Percentiles rank a stretch among this genome's conserved stretches.
Evolutionary conservation across 495 filamentous ascomycete genomes (phyloP).

Genomic region (Hypoxylon trugodes): DNA sequence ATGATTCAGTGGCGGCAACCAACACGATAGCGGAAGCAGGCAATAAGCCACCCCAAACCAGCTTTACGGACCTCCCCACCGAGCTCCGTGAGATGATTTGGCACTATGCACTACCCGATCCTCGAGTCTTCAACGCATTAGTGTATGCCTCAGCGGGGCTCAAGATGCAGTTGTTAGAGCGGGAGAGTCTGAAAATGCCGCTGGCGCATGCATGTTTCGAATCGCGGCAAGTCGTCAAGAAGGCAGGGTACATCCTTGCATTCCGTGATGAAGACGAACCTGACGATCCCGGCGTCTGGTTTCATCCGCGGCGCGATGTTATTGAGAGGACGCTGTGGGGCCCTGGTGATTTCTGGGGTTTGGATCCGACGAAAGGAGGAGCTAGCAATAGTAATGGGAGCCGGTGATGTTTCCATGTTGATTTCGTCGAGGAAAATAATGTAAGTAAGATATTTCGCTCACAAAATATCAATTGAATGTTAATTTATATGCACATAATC

Average conservation of each 20-base stretch:
- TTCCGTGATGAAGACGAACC: constrained; percentile 36
- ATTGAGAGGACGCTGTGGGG: constrained; percentile 40
- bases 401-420: too few species aligned
- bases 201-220: constrained; percentile 42
- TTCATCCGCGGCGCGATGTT: constrained; percentile 35
- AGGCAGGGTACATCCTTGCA: constrained; percentile 33
- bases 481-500: neutral
- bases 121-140: constrained; percentile 40
- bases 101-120: constrained; percentile 40
- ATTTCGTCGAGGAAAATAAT: too few species aligned
- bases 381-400: too few species aligned
- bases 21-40: too few species aligned
- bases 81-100: constrained; percentile 47
- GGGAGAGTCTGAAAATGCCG: constrained; percentile 28
- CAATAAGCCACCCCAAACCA: constrained; percentile 9
- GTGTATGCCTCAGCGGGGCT: constrained; percentile 34
- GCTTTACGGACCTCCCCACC: constrained; percentile 39
- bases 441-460: neutral
- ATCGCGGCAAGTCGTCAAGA: constrained; percentile 38
- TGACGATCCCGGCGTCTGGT: constrained; percentile 41
- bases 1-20: neutral
- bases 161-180: constrained; percentile 37
- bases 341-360: constrained; percentile 29
- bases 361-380: neutral
- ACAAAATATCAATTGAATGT: neutral